Evolutionary conservation across 768 basidiomycete genomes (phyloP).

Genomic region (Lactarius psammicola): DNA sequence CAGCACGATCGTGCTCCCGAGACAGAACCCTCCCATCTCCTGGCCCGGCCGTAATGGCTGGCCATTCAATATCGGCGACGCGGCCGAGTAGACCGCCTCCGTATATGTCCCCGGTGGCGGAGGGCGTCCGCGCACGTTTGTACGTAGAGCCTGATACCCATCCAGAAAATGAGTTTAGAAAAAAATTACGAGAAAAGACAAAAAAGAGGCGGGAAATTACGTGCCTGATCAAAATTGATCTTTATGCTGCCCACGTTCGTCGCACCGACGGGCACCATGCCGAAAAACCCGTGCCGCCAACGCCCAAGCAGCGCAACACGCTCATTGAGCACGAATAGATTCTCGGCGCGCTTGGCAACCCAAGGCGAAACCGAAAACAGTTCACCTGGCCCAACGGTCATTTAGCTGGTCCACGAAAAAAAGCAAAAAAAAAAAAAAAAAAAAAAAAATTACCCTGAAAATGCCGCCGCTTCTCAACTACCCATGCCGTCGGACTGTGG

Average conservation of each 20-base stretch:
- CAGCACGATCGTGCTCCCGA: conserved; percentile 94
- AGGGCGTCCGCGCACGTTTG: conserved; percentile 73
- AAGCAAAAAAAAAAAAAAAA: neutral
- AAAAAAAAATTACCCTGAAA: conserved; percentile 67
- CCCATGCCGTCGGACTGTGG: conserved; percentile 95
- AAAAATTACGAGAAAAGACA: neutral
- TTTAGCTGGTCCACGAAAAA: too few relatives aligned
- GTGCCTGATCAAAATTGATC: conserved; percentile 88
- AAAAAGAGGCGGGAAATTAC: conserved; percentile 16
- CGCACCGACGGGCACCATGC: conserved; percentile 97
- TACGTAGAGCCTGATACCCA: conserved; percentile 78
- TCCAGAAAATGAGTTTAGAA: conserved; percentile 4
- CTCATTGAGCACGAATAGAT: conserved; percentile 97
- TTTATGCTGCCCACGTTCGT: conserved; percentile 97
- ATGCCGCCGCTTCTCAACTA: conserved; percentile 92
- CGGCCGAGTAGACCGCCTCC: conserved; percentile 88
- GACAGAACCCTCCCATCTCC: conserved; percentile 96
- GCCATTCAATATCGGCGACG: conserved; percentile 78
- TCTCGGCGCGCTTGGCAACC: conserved; percentile 87
- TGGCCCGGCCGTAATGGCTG: conserved; percentile 86
- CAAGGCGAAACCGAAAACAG: conserved; percentile 96
- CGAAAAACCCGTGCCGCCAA: conserved; percentile 95
- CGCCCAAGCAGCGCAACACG: conserved; percentile 91
- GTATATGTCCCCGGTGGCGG: conserved; percentile 84
- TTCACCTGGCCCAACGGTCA: conserved; percentile 57